Conservation (phyloP, 2,329 filamentous ascomycete genomes). For the Colletotrichum sp. region DNA sequence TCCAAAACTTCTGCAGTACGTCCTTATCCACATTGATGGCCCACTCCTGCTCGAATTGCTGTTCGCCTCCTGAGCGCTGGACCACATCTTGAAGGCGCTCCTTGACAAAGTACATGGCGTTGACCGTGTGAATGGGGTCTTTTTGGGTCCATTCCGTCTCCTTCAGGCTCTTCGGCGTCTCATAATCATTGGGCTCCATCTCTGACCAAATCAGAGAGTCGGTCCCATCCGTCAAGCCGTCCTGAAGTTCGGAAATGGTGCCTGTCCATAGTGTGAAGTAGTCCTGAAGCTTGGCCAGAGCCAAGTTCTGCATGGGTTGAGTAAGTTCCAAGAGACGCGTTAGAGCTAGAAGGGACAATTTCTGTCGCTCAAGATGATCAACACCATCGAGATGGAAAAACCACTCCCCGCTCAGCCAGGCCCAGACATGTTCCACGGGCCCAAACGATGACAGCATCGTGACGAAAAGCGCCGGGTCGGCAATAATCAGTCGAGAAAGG, state of each 20-base stretch:
- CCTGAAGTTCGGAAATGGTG: conserved; percentile 69
- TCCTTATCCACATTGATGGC: conserved; percentile 77
- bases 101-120: conserved; percentile 68
- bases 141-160: conserved; percentile 57
- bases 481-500: conserved; percentile 77
- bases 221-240: conserved; percentile 56
- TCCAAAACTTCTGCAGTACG: conserved; percentile 66
- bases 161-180: conserved; percentile 59
- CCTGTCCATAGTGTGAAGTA: conserved; percentile 79
- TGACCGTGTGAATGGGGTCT: conserved; percentile 73
- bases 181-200: conserved; percentile 52
- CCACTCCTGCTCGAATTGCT: conserved; percentile 71
- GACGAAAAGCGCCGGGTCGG: conserved; percentile 72
- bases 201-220: conserved; percentile 58
- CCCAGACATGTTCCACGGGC: conserved; percentile 57
- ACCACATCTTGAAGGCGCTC: conserved; percentile 66
- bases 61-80: conserved; percentile 65
- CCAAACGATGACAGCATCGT: conserved; percentile 56
- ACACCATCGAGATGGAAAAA: conserved; percentile 73
- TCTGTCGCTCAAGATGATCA: conserved; percentile 68
- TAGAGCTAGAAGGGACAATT: conserved; percentile 75
- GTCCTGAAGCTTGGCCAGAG: conserved; percentile 69
- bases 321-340: conserved; percentile 73
- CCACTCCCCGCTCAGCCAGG: conserved; percentile 67
- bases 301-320: conserved; percentile 60